Conservation (phyloP, 441 rosid species). For the Adansonia grandidieri region DNA sequence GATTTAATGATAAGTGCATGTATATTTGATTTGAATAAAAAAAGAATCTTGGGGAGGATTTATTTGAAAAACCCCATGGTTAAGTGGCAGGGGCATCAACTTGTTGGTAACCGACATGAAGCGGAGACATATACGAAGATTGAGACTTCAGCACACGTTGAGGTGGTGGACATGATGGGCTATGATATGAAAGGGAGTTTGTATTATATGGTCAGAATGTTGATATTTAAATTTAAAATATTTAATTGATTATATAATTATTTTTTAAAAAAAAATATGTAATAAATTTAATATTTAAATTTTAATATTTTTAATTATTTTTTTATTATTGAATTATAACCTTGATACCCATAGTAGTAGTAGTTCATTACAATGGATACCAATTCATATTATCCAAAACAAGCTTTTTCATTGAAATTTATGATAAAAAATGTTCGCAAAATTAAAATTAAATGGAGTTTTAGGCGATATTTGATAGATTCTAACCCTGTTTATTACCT, state of each 20-base stretch:
- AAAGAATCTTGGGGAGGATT: too few relatives aligned
- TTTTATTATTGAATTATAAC: too few relatives aligned
- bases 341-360: too few relatives aligned
- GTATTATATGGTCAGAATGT: neutral
- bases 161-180: slow-evolving; percentile 9
- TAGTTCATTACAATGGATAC: neutral
- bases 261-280: too few relatives aligned
- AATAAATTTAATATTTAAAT: too few relatives aligned
- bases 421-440: neutral
- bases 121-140: neutral
- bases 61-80: too few relatives aligned
- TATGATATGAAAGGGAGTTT: neutral
- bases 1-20: too few relatives aligned
- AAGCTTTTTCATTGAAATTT: neutral
- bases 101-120: neutral
- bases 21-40: too few relatives aligned
- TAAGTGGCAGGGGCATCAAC: too few relatives aligned
- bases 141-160: neutral
- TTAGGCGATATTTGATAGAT: neutral
- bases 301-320: too few relatives aligned
- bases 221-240: too few relatives aligned
- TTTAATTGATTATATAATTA: too few relatives aligned
- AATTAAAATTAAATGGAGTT: neutral
- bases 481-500: neutral
- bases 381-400: neutral